Base-by-base conservation (phyloP, 805 yeast genomes). In the Saccharomycopsis amapae region DNA sequence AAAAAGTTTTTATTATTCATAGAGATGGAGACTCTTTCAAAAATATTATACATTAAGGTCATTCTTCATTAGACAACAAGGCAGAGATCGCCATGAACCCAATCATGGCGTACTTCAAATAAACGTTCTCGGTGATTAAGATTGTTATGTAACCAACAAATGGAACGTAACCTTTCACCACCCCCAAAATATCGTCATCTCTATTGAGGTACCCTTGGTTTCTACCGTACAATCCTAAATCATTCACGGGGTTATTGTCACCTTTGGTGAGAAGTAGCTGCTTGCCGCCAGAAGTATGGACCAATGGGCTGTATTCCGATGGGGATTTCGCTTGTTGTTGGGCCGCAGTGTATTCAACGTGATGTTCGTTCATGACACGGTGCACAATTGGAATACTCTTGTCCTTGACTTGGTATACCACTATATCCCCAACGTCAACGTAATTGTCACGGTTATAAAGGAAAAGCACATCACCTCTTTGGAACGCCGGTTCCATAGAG, bases 401-500 rank as follows among this genome's bases (percentile, higher is more conserved):
- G 4, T 80, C 84, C 42, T 73, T 72, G 15, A 88, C 75, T 56
- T 93, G 88, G 60, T 93, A 93, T 4, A 93, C 97, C 12, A 93
- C 97, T 20, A 93, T 72, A 57, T 93, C 98, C 19, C 98, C 98
- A 1, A 89, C 93, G 38, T 76, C 68, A 18, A 80, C 78, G 25
- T 63, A 61, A 18, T 65, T 58, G 46, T 82, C 79, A 54, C 97
- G 72, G 64, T 93, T 93, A 95, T 96, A 89, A 46, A 93, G 68
- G 57, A 93, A 81, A 51, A 93, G 67, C 15, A 93, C 81, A 61
- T 93, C 98, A 42, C 98, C 98, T 65, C 98, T 77, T 65, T 93
- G 97, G 73, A 93, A 93, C 1, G 98, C 98, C 2, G 98, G 98
- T 62, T 93, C 98, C 98, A 93, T 93, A 2, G 97, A 90, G 4